Evolutionary conservation across 495 filamentous ascomycete species (phyloP), one percentile per base, ranked within the genome.

Genomic region (Pseudevernia furfuracea): DNA sequence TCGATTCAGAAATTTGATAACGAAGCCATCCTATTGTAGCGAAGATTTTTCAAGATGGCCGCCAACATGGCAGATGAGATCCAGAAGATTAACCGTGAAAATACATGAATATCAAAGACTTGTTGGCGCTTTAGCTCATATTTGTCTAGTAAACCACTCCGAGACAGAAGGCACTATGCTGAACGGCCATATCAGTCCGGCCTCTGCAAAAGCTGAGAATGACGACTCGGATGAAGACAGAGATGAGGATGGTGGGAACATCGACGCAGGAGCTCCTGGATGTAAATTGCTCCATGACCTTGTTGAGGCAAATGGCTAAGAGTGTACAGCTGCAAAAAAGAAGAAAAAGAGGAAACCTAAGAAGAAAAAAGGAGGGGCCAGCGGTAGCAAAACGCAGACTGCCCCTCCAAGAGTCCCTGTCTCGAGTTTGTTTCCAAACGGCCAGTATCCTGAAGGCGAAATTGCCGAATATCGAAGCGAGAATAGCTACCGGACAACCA

Each of bases 201-300:
- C 41, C 23, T 59, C 56, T 17, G 15, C 37, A 44, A 52, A 68
- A 49, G 77, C 71, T 61, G 80, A 83, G 64, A 82, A 83, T 61
- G 87, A 89, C 60, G 86, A 89, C 53, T 87, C 85, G 34, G 86
- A 89, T 38, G 87, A 90, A 56, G 81, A 80, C 38, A 79, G 79
- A 44, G 82, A 83, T 25, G 79, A 82, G 39, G 81, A 79, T 23
- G 74, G 71, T 36, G 73, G 68, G 59, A 77, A 70, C 39, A 67
- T 72, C 25, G 78, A 77, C 4, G 71, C 72, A 59, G 81, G 73
- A 44, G 78, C 73, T 34, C 69, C 68, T 68, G 78, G 78, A 76
- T 73, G 80, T 82, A 62, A 60, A 75, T n/a, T 37, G 36, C 59
- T 30, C 14, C 21, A 44, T 21, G 19, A 14, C 1, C 7, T 36